Evolutionary conservation across 805 yeast genomes (phyloP).

Genomic region (Schwanniomyces occidentalis): DNA sequence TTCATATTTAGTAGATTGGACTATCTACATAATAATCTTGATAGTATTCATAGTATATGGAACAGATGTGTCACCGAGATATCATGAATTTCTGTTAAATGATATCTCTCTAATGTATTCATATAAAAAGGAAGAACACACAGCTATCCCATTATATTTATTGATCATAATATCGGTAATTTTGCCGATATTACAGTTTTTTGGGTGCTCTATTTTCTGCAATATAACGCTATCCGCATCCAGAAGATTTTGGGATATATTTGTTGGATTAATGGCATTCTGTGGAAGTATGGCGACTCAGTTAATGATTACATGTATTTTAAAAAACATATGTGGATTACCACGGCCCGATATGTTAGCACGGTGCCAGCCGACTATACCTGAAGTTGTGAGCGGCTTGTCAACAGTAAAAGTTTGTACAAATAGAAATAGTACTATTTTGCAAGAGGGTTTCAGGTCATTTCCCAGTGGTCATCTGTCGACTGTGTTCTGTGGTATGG

Average conservation of each 20-base stretch:
- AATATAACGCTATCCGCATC: constrained; percentile 12
- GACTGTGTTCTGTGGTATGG: constrained; percentile 32
- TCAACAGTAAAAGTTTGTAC: constrained; percentile 19
- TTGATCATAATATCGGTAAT: constrained; percentile 28
- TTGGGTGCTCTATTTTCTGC: constrained; percentile 15
- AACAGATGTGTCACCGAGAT: constrained; percentile 31
- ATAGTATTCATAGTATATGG: constrained; percentile 30
- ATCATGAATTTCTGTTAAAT: constrained; percentile 39
- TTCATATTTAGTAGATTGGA: constrained; percentile 20
- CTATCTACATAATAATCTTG: constrained; percentile 20
- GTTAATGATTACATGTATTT: constrained; percentile 33
- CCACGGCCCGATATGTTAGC: constrained; percentile 29
- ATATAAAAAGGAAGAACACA: constrained; percentile 32
- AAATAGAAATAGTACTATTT: constrained; percentile 9
- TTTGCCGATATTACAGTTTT: constrained; percentile 31
- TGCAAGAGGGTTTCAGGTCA: constrained; percentile 27
- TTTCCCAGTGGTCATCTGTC: constrained; percentile 33
- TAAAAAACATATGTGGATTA: constrained; percentile 28
- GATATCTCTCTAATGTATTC: constrained; percentile 33
- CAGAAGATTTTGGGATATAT: constrained; percentile 42
- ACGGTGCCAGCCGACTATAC: constrained; percentile 25
- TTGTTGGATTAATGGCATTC: constrained; percentile 33
- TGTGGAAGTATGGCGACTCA: constrained; percentile 40
- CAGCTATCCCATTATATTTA: constrained; percentile 30
- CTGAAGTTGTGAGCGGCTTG: constrained; percentile 4